Evolutionary conservation across 2,329 filamentous ascomycete species (phyloP), one percentile per base, ranked within the genome.

Genomic region (Plenodomus lindquistii): DNA sequence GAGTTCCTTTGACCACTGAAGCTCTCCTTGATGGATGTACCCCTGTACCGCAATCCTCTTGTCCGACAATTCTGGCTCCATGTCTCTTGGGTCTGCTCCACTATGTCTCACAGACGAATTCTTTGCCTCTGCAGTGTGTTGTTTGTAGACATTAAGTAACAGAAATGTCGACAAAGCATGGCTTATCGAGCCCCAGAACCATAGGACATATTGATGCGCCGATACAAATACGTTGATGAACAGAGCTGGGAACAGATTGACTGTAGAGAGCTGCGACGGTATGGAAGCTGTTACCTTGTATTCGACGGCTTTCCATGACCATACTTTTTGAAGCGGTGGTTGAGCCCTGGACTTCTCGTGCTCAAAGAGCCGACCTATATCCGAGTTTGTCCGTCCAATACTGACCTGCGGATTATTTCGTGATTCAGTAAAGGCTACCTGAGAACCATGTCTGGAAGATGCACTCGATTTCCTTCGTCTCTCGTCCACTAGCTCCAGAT

Each of bases 21-120:
- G 19, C n/a, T 11, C 34, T 2, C 39, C 55, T 13, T 38, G 40
- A 38, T 43, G 41, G 22, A 55, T 22, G 35, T 52, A 45, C 2
- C 52, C 52, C 42, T 50, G 45, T 22, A 58, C 50, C 16, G 40
- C 37, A 20, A 58, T 50, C 18, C 37, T 46, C 35, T 19, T 37
- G 27, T 40, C 35, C 20, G 39, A 8, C n/a, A 58, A 48, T n/a
- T 46, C 31, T 15, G 55, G 52, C 27, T 52, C 41, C 10, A 21
- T 29, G 35, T n/a, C 46, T 38, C 38, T 42, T 37, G 19, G 15
- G 34, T 34, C 35, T 24, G 37, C 6, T 19, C 10, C 27, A 15
- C 11, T 7, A 4, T 15, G 4, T 31, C 11, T 31, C 6, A 8
- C 10, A 13, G 9, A 8, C 4, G 27, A 31, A 7, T 31, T 31